These are phyloP conservation scores for Cardamine occulta DNA, from an alignment of 345 rosid species.

Conservation along the genomic window DNA sequence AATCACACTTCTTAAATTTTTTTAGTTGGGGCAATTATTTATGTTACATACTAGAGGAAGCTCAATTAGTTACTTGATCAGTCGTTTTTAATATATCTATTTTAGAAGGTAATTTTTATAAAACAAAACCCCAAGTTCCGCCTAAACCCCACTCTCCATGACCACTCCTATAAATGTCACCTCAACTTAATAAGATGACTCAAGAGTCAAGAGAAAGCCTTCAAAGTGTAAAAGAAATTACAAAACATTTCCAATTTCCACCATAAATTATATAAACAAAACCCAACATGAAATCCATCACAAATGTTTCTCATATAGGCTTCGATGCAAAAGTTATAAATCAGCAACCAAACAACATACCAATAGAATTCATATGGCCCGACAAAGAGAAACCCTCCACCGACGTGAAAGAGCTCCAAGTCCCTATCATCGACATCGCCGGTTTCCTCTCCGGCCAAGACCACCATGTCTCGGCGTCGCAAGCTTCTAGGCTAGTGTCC, in stretches of 20 bases:
- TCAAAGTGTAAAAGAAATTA: neutral
- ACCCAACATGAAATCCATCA: neutral
- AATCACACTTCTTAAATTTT: too few species aligned
- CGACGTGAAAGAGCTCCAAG: slow-evolving; percentile 52
- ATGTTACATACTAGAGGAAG: too few species aligned
- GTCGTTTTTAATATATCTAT: too few species aligned
- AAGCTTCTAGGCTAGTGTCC: slow-evolving; percentile 53
- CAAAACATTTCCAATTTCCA: neutral
- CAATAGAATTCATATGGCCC: slow-evolving; percentile 80
- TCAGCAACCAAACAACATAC: slow-evolving; percentile 53
- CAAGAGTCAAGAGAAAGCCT: neutral
- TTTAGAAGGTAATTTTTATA: too few species aligned
- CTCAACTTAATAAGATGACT: neutral
- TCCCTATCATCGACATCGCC: slow-evolving; percentile 67
- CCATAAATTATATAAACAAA: neutral
- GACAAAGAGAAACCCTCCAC: slow-evolving; percentile 66
- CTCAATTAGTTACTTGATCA: too few species aligned
- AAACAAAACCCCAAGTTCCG: neutral
- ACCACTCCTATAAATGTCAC: neutral
- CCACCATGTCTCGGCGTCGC: slow-evolving; percentile 41
- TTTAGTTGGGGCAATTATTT: too few species aligned
- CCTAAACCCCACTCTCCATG: neutral
- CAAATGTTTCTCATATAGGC: neutral
- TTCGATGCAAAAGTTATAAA: slow-evolving; percentile 60
- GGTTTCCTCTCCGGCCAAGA: slow-evolving; percentile 47